phyloP scores from a whole-genome alignment of 164 flowering plant genomes.

The Chimonanthus praecox region DNA sequence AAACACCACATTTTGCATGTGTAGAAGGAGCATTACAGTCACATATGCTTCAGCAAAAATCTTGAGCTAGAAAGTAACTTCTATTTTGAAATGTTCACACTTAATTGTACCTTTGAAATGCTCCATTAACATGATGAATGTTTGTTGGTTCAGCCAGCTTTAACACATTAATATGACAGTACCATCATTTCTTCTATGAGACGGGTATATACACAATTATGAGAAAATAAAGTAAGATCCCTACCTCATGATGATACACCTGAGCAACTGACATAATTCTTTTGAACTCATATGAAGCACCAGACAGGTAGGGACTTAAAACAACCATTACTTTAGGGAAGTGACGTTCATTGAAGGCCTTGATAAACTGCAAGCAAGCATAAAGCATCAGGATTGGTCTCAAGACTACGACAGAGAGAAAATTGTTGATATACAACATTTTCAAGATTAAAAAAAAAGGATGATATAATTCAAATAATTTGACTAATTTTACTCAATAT shows the following conservation, averaged over 20 bases:
- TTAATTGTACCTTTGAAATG: no score
- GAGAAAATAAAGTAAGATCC: background rate
- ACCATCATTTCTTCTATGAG: no score
- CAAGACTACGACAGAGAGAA: background rate
- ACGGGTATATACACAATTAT: background rate
- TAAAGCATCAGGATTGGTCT: conserved; percentile 9
- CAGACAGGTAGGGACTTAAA: conserved; percentile 25
- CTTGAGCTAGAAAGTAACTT: no score
- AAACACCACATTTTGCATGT: no score
- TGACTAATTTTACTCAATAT: no score
- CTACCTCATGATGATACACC: conserved; percentile 64
- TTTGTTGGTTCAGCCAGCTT: no score
- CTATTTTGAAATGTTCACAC: no score
- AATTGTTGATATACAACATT: background rate
- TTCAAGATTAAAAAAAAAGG: background rate
- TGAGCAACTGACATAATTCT: conserved; percentile 26
- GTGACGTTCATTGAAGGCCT: conserved; percentile 17
- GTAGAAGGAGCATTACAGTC: no score
- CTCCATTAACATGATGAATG: no score
- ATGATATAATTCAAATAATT: background rate
- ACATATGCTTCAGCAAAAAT: no score
- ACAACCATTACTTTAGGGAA: conserved; percentile 18
- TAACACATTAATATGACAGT: no score
- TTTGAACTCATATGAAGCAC: conserved; percentile 25
- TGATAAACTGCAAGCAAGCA: conserved; percentile 33